These are phyloP conservation scores for Candida patagonica DNA, from an alignment of 805 yeast species.

Conservation along the genomic window DNA sequence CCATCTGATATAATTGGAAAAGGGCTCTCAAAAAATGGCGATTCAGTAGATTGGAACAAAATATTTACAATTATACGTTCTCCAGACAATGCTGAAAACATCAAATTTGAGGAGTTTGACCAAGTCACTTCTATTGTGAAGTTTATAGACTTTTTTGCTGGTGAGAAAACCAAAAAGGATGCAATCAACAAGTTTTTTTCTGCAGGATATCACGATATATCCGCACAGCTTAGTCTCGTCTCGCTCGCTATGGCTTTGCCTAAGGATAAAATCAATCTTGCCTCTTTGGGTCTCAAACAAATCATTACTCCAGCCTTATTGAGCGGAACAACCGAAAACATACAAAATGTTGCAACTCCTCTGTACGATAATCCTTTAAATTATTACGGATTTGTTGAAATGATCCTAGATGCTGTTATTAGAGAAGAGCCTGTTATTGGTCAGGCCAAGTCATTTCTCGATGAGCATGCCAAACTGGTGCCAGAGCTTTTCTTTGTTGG, in stretches of 20 bases:
- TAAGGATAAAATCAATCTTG: slow-evolving; percentile 5
- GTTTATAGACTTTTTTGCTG: slow-evolving; percentile 2
- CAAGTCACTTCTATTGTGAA: not conserved
- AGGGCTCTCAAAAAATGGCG: not conserved
- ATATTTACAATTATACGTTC: slow-evolving; percentile 1
- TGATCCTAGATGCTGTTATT: slow-evolving; percentile 21
- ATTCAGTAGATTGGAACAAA: slow-evolving; percentile 3
- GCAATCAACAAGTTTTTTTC: slow-evolving; percentile 3
- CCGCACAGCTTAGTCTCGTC: slow-evolving; percentile 9
- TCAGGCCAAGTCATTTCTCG: slow-evolving; percentile 23
- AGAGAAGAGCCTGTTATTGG: slow-evolving; percentile 19
- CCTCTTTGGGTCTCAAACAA: slow-evolving; percentile 6
- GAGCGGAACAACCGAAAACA: slow-evolving; percentile 9
- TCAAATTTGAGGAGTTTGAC: not conserved
- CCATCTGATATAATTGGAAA: slow-evolving; percentile 2
- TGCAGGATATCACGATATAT: slow-evolving; percentile 7
- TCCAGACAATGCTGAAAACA: not conserved
- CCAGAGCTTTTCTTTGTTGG: slow-evolving; percentile 30
- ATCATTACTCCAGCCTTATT: slow-evolving; percentile 5
- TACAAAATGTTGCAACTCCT: slow-evolving; percentile 12
- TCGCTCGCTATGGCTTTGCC: slow-evolving; percentile 4
- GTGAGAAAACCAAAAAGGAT: not conserved
- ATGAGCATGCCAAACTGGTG: slow-evolving; percentile 23
- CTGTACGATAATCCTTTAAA: slow-evolving; percentile 20
- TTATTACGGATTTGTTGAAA: slow-evolving; percentile 16